Evolutionary conservation across 371 early-diverging fungal species (phyloP), one percentile per base, ranked within the genome.

Genomic region (Apophysomyces sp.): DNA sequence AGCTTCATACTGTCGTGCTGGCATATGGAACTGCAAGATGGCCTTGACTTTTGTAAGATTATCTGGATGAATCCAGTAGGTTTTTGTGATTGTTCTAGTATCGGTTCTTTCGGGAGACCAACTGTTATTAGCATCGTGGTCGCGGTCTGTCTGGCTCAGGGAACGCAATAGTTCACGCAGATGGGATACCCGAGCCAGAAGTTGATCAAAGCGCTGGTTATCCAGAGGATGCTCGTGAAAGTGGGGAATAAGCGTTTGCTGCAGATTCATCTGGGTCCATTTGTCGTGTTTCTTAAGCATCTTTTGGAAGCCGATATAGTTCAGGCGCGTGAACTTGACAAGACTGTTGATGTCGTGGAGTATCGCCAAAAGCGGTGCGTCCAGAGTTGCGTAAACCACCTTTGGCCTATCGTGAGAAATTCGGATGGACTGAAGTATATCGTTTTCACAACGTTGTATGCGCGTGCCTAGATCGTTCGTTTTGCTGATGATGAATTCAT

Each of bases 11-110:
- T 86, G 78, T 52, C 83, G 81, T 18, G 98, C 94, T 4, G 99
- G 98, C 3, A 99, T 84, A 69, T 97, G 89, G 63, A 93, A 88
- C 27, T 96, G 69, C 39, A 99, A 92, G 61, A 86, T 78, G 44
- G 91, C 87, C 72, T 95, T 94, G 61, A 99, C 86, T 71, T 97
- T 95, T 51, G 90, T 92, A 37, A 99, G 91, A 76, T 99, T 96
- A 71, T 98, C 97, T 0, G 93, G 93, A 67, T 97, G 97, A 8
- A 99, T 94, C 99, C 99, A 99, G 77, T 98, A 99, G 76, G 98
- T 94, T 52, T 90, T 88, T 27, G 96, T 95, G 56, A 89, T 83
- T 24, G 95, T 82, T n/a, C n/a, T n/a, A n/a, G n/a, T n/a, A n/a
- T 34, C 34, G 8, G 34, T 11, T 34, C 13, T 4, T 8, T 34